Conservation (phyloP, 1,284 basidiomycete genomes). For the Xerocomus alliaceus region DNA sequence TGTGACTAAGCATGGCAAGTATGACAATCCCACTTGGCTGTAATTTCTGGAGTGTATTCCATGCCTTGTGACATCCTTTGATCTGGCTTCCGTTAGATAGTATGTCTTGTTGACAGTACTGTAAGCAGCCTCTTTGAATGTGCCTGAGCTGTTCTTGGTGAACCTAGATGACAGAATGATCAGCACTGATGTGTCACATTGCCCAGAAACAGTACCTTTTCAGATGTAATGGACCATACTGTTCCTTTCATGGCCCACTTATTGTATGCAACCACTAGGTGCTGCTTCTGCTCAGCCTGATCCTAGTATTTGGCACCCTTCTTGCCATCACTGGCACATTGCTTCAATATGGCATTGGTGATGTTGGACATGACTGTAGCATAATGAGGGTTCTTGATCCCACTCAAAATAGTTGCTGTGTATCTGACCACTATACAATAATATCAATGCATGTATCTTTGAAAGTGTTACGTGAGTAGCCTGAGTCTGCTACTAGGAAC, state of each 20-base stretch:
- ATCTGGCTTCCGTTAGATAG: constrained; percentile 9
- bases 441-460: too few species aligned
- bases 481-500: too few species aligned
- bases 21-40: constrained; percentile 11
- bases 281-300: background rate
- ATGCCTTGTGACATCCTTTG: constrained; percentile 13
- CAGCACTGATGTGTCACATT: background rate
- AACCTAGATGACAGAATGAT: background rate
- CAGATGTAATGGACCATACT: background rate
- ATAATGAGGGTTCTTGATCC: background rate
- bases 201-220: background rate
- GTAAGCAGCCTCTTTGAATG: constrained; percentile 2
- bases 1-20: background rate
- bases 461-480: too few species aligned
- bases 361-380: background rate
- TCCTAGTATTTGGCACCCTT: background rate
- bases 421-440: background rate
- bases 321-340: background rate
- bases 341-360: background rate
- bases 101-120: constrained; percentile 1
- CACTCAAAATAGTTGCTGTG: background rate
- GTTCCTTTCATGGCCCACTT: background rate
- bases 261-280: background rate
- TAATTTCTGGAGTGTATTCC: constrained; percentile 1
- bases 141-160: constrained; percentile 11